Evolutionary conservation across 2,329 filamentous ascomycete species (phyloP), one percentile per base, ranked within the genome.

Genomic region (Pseudocercospora pini-densiflorae): DNA sequence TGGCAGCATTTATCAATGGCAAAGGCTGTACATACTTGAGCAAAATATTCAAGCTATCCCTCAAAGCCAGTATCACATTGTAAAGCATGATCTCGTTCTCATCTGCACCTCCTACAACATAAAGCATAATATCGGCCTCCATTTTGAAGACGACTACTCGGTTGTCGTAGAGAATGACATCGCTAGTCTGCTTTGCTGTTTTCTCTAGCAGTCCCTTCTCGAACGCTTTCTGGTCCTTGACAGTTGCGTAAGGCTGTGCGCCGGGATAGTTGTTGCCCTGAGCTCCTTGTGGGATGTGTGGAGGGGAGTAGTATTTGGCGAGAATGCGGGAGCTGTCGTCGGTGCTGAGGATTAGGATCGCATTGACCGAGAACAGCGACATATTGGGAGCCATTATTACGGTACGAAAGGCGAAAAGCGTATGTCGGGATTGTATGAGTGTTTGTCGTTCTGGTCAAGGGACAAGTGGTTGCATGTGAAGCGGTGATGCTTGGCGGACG

Each of bases 41-140:
- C 47, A 97, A 83, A 60, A 98, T 90, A 78, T 94, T 93, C 75
- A 98, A 84, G 59, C 92, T 91, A 82, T 98, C 95, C 72, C 95
- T 86, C 73, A 98, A 83, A n/a, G 93, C 93, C 64, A 98, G 84
- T 62, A 98, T 89, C 58, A 97, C 94, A 79, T 80, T 97, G 84
- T 97, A 98, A 61, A 99, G 86, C 79, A 99, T 84, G 63, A 99
- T 92, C 83, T 99, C 95, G 80, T 98, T 99, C 86, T 99, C 95
- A 61, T 97, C 93, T 61, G 92, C 87, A 62, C 90, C 89, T 71
- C 94, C 94, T 10, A 99, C 92, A 27, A 98, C 91, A 79, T 98
- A 98, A 54, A 92, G 88, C 91, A 97, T 97, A 64, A 98, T 92
- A 80, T 99, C 95, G 74, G 92, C 93, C 84, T 99, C 95, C 83